Base-by-base conservation (phyloP, 805 yeast species). In the Yarrowia sp. region DNA sequence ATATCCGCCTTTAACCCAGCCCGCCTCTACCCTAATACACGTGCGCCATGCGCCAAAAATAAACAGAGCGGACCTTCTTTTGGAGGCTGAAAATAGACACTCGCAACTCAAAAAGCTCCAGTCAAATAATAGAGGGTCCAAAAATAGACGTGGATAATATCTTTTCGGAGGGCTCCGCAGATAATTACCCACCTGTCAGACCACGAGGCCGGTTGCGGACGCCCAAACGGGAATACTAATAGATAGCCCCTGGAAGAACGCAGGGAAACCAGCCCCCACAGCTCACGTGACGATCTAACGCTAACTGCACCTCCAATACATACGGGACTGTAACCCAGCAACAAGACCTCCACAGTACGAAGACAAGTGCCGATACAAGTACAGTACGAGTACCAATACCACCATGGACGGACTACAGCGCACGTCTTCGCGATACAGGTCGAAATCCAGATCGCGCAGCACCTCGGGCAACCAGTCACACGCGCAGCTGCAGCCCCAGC, bases 221-320 rank as follows among this genome's bases (percentile, higher is more conserved):
- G 20, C 52, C 52, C 36, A 30, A 47, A 30, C 8, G 1, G 52
- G 52, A 8, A 47, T 47, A 47, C 19, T 47, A 47, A 47, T 47
- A 24, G 52, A n/a, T 14, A 15, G 19, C 36, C n/a, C 12, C 10
- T 9, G 36, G 9, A 14, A 24, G 3, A 10, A 20, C 33, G 50
- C 17, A 14, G 17, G 50, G 47, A 46, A 46, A 17, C 50, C 50
- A 46, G 50, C 50, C 36, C 52, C 39, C 53, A 49, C 38, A 49
- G 53, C 39, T 52, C 58, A 52, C 58, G 58, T 52, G 47, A 39
- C 38, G 42, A 36, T 20, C 24, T 30, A 55, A 55, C 63, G 61
- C 15, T 34, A 10, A 12, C 13, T 6, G 7, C 19, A 9, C n/a
- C 34, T 12, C n/a, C n/a, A n/a, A n/a, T n/a, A 17, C 34, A 19